phyloP scores from a whole-genome alignment of 2,329 filamentous ascomycete species.

The Pseudocercospora ulei region DNA sequence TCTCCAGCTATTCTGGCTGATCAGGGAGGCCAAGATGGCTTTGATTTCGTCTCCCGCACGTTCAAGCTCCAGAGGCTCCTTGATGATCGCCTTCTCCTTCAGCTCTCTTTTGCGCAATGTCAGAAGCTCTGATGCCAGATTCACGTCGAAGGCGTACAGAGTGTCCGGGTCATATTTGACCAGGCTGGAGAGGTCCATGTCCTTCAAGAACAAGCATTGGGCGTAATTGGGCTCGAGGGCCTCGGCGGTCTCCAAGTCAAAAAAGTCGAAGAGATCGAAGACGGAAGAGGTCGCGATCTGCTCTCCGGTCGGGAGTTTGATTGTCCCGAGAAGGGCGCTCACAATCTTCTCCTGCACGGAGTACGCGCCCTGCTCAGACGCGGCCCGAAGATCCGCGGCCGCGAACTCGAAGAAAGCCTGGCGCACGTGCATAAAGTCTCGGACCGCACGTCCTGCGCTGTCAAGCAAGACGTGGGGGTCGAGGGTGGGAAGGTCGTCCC shows the following conservation, averaged over 20 bases:
- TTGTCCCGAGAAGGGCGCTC: constrained; percentile 64
- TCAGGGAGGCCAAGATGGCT: constrained; percentile 52
- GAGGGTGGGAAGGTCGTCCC: constrained; percentile 58
- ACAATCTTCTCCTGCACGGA: constrained; percentile 49
- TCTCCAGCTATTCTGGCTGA: constrained; percentile 54
- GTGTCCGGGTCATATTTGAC: constrained; percentile 51
- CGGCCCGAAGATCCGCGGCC: constrained; percentile 70
- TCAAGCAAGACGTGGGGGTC: constrained; percentile 59
- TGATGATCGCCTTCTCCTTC: constrained; percentile 37
- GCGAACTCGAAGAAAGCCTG: constrained; percentile 75
- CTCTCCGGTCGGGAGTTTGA: constrained; percentile 57
- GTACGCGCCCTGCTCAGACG: constrained; percentile 35
- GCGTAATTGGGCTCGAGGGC: constrained; percentile 40
- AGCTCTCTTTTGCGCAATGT: constrained; percentile 58
- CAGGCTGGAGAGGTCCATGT: constrained; percentile 59
- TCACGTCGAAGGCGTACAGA: constrained; percentile 55
- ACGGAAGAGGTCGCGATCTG: constrained; percentile 61
- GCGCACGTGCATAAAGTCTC: constrained; percentile 68
- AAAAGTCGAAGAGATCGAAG: constrained; percentile 89
- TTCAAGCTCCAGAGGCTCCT: constrained; percentile 30
- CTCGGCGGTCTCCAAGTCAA: constrained; percentile 52
- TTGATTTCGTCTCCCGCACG: constrained; percentile 51
- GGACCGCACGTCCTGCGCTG: constrained; percentile 57
- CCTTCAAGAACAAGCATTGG: constrained; percentile 50
- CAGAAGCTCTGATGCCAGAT: constrained; percentile 64